phyloP scores from a whole-genome alignment of 163 green algal genomes.

The Volvox carteri region DNA sequence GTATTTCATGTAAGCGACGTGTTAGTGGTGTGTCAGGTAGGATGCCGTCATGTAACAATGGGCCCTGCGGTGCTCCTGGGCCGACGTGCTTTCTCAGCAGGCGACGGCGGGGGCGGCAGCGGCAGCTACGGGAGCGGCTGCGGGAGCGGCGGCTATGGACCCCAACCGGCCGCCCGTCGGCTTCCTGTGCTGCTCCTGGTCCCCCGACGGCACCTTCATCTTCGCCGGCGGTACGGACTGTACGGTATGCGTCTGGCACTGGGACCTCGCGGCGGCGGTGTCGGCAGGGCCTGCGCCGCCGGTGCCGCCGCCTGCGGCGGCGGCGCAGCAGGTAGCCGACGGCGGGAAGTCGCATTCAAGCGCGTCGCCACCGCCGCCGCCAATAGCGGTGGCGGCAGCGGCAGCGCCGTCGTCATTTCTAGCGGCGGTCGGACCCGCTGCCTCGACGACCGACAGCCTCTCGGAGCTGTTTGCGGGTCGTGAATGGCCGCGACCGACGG shows the following conservation, averaged over 20 bases:
- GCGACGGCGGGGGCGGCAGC: neutral
- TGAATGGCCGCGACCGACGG: constrained; percentile 51
- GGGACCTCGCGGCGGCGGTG: constrained; percentile 58
- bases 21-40: too few relatives aligned
- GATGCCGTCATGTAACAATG: too few relatives aligned
- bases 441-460: neutral
- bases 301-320: neutral
- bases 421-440: neutral
- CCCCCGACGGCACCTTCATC: constrained; percentile 75
- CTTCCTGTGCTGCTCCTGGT: constrained; percentile 81
- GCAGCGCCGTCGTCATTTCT: neutral
- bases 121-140: too few relatives aligned
- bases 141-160: too few relatives aligned
- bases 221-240: constrained; percentile 77
- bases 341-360: neutral
- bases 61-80: too few relatives aligned
- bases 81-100: neutral
- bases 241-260: constrained; percentile 82
- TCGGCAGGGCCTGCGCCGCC: neutral
- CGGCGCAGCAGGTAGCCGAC: constrained; percentile 1
- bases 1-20: too few relatives aligned
- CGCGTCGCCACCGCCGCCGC: neutral
- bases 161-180: neutral
- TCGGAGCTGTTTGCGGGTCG: neutral
- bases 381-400: constrained; percentile 6